These are phyloP conservation scores for Crithidia bombi DNA, from an alignment of 208 protist genomes.

Conservation along the genomic window DNA sequence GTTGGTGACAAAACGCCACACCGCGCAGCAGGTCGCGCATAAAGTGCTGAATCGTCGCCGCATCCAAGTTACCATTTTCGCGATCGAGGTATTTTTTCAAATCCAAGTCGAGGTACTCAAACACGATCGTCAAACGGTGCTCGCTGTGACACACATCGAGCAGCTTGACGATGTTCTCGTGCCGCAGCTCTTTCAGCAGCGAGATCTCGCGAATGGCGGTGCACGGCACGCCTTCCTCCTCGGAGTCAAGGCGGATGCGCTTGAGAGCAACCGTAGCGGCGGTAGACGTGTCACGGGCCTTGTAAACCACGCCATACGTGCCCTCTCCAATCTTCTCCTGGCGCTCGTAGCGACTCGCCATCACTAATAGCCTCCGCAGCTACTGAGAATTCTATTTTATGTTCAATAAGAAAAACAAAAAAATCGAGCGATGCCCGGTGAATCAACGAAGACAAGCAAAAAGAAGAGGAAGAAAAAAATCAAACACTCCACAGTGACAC, in stretches of 20 bases:
- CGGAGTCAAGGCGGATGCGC: slow-evolving; percentile 78
- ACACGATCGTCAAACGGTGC: slow-evolving; percentile 96
- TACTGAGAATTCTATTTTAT: neutral
- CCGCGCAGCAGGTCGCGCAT: slow-evolving; percentile 81
- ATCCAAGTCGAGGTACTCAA: slow-evolving; percentile 97
- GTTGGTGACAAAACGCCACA: slow-evolving; percentile 81
- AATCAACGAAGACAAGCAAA: no score
- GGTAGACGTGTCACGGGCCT: slow-evolving; percentile 80
- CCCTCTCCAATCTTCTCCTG: slow-evolving; percentile 96
- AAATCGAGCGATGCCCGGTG: no score
- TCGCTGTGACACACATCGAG: slow-evolving; percentile 96
- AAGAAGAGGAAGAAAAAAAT: slow-evolving; percentile 4
- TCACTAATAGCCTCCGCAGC: neutral
- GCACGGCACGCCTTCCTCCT: slow-evolving; percentile 93
- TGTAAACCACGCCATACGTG: slow-evolving; percentile 98
- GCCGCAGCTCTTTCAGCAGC: slow-evolving; percentile 96
- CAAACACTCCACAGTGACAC: no score
- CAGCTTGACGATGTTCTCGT: slow-evolving; percentile 95
- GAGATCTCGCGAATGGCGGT: slow-evolving; percentile 96
- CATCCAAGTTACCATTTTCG: slow-evolving; percentile 59
- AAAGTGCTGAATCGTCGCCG: slow-evolving; percentile 73
- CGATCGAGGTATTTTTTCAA: slow-evolving; percentile 97
- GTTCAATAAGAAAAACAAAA: slow-evolving; percentile 24
- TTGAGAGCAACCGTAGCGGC: slow-evolving; percentile 85
- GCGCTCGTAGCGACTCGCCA: slow-evolving; percentile 84